Percentiles rank a stretch among this genome's conserved stretches.
These are phyloP conservation scores for Trametes gibbosa DNA, from an alignment of 768 basidiomycete genomes.

Conservation along the genomic window DNA sequence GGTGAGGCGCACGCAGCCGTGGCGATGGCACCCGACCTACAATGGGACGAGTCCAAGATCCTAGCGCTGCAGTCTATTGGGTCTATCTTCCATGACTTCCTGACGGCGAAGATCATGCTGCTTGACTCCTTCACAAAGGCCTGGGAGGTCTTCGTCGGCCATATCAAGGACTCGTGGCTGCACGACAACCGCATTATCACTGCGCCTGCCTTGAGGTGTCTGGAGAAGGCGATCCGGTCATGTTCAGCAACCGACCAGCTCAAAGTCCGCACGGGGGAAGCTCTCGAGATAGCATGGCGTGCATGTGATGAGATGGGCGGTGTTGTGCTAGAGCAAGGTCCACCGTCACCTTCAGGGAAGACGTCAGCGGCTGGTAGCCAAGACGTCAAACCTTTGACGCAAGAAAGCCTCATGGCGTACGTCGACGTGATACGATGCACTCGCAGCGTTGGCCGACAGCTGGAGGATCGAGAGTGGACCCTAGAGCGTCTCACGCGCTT, in stretches of 20 bases:
- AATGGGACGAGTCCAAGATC: conserved; percentile 88
- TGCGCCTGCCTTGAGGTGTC: conserved; percentile 79
- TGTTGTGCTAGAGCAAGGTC: conserved; percentile 38
- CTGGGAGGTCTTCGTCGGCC: conserved; percentile 72
- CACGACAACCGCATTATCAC: conserved; percentile 64
- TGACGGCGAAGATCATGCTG: conserved; percentile 67
- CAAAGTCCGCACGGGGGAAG: conserved; percentile 41
- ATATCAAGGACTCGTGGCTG: conserved; percentile 69
- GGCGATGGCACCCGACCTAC: conserved; percentile 32
- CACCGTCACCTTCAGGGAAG: conserved; percentile 6
- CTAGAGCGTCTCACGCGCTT: conserved; percentile 62
- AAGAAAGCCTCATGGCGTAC: conserved; percentile 83
- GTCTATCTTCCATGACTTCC: conserved; percentile 78
- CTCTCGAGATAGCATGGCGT: conserved; percentile 66
- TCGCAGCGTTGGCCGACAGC: conserved; percentile 45
- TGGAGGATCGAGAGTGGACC: conserved; percentile 61
- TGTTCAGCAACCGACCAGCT: conserved; percentile 36
- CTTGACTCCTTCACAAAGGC: conserved; percentile 67
- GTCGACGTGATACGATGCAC: conserved; percentile 68
- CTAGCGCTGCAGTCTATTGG: conserved; percentile 84
- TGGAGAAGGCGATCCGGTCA: conserved; percentile 76
- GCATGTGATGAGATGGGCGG: conserved; percentile 66
- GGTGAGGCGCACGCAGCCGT: conserved; percentile 17
- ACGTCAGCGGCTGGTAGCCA: not conserved
- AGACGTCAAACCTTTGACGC: conserved; percentile 53